Conservation (phyloP, 257 asterid species). For the Plantago major region DNA sequence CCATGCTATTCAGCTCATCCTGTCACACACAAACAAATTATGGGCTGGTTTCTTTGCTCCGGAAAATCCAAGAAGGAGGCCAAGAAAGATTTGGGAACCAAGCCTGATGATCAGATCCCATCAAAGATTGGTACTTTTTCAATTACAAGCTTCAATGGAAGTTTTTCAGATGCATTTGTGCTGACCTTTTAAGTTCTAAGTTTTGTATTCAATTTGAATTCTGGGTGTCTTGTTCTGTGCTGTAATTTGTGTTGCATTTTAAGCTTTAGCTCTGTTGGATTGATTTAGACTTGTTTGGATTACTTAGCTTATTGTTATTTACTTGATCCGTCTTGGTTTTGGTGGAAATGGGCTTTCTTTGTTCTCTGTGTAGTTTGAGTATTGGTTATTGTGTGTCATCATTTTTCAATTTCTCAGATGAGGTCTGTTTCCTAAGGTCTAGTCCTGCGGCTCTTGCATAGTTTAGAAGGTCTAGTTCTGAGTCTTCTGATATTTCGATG, state of each 20-base stretch:
- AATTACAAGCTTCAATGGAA: neutral
- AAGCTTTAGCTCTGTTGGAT: neutral
- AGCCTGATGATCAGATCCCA: constrained; percentile 69
- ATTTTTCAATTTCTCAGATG: neutral
- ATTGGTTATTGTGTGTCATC: neutral
- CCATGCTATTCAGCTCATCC: too few relatives aligned
- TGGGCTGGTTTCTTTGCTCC: constrained; percentile 70
- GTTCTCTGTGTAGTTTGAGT: constrained; percentile 1
- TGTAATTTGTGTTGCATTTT: constrained; percentile 14
- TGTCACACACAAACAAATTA: neutral
- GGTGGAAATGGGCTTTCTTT: constrained; percentile 13
- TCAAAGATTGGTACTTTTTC: constrained; percentile 42
- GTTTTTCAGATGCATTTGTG: constrained; percentile 4
- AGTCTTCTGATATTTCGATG: neutral
- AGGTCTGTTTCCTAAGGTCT: neutral
- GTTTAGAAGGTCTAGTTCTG: too few relatives aligned
- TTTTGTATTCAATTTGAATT: neutral
- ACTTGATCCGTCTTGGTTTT: constrained; percentile 17
- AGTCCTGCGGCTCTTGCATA: too few relatives aligned
- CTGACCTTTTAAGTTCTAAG: constrained; percentile 12
- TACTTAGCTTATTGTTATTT: constrained; percentile 12
- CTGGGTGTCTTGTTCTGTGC: neutral
- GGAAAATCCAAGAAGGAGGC: constrained; percentile 68
- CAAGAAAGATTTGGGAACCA: constrained; percentile 33
- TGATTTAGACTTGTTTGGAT: neutral